Conservation (phyloP, 129 eudicot species). For the Lactuca saligna region DNA sequence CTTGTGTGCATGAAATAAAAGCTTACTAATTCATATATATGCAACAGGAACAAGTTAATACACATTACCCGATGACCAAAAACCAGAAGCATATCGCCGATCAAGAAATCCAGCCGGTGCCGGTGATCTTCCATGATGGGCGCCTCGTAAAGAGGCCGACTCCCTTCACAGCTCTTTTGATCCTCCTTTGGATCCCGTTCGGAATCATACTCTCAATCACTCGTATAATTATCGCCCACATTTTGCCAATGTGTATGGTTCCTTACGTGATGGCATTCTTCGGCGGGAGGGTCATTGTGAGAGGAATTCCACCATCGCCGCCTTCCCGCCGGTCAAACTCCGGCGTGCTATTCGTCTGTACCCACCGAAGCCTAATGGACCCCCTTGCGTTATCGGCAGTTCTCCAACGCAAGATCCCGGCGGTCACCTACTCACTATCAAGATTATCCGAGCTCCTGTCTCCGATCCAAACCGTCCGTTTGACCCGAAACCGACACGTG, state of each 20-base stretch:
- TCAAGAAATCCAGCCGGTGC: constrained; percentile 55
- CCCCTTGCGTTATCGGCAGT: constrained; percentile 71
- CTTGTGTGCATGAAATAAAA: neutral
- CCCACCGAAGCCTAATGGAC: constrained; percentile 79
- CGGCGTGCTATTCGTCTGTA: constrained; percentile 83
- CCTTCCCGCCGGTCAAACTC: constrained; percentile 34
- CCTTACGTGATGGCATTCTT: constrained; percentile 44
- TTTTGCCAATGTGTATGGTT: constrained; percentile 53
- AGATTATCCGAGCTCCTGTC: constrained; percentile 68
- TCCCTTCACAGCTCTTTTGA: constrained; percentile 57
- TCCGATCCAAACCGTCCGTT: constrained; percentile 76
- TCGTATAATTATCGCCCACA: constrained; percentile 42
- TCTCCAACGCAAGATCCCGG: constrained; percentile 67
- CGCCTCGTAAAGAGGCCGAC: constrained; percentile 77
- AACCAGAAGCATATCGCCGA: constrained; percentile 15
- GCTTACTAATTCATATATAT: constrained; percentile 1
- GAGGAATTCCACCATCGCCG: constrained; percentile 73
- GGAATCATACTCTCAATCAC: constrained; percentile 56
- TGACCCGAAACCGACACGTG: constrained; percentile 58
- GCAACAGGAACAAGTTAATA: constrained; percentile 52
- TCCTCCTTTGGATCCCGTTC: constrained; percentile 72
- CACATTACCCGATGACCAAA: constrained; percentile 37
- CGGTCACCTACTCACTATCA: constrained; percentile 80
- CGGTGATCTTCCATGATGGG: constrained; percentile 91
- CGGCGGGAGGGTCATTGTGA: constrained; percentile 54